A percentile compares a stretch with the other conserved stretches of the same genome.
phyloP scores from a whole-genome alignment of 2,329 filamentous ascomycete species.

The Aquanectria penicillioides region DNA sequence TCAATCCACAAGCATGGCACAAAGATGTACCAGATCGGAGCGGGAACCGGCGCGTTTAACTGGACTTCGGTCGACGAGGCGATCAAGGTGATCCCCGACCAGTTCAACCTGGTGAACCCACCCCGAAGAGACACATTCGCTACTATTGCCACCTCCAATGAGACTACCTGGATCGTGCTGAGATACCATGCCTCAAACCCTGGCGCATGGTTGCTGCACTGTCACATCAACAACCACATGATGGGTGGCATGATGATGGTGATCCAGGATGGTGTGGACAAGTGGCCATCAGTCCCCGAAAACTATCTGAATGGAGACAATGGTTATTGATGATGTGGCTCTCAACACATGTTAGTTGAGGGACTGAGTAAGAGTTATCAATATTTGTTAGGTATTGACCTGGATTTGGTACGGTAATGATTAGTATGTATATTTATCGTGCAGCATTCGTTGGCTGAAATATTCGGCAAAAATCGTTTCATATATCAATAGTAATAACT shows the following conservation, averaged over 20 bases:
- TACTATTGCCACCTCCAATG: conserved; percentile 37
- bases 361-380: too few relatives aligned
- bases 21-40: conserved; percentile 67
- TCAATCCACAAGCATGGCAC: conserved; percentile 73
- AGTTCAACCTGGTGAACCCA: conserved; percentile 67
- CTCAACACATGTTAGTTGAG: too few relatives aligned
- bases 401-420: too few relatives aligned
- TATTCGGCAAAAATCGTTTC: too few relatives aligned
- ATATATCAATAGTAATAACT: too few relatives aligned
- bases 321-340: too few relatives aligned
- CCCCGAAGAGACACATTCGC: conserved; percentile 58
- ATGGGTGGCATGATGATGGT: conserved; percentile 65
- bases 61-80: conserved; percentile 66
- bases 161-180: conserved; percentile 57
- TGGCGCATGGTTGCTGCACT: conserved; percentile 65
- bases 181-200: conserved; percentile 64
- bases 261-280: conserved; percentile 59
- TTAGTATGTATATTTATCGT: too few relatives aligned
- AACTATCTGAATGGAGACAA: conserved; percentile 47
- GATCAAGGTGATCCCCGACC: conserved; percentile 53
- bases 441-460: too few relatives aligned
- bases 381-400: too few relatives aligned
- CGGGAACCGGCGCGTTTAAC: conserved; percentile 59
- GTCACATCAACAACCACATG: conserved; percentile 65
- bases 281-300: conserved; percentile 53